Base-by-base conservation (phyloP, 208 protist genomes). In the Wallacemonas collosoma region DNA sequence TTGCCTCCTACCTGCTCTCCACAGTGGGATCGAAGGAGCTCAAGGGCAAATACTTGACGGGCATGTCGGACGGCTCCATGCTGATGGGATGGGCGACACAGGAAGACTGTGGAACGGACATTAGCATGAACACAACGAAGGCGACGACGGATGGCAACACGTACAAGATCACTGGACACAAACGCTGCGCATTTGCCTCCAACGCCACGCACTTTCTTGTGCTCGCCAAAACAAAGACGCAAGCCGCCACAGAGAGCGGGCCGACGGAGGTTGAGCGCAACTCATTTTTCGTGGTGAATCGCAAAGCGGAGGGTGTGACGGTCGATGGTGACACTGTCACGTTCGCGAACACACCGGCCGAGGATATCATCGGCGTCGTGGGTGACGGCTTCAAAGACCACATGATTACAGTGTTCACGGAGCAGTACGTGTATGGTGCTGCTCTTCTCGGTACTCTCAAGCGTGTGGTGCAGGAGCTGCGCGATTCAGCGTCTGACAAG, bases 11-110 rank as follows among this genome's bases (percentile, higher is more conserved):
- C 72, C 61, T 96, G 9, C 50, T 96, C 15, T 84, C 82, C 12
- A 89, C 89, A 3, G 75, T 87, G 53, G 89, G 84, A 4, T 83
- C 84, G 17, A 93, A 88, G 57, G 81, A 93, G 68, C 35, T 91
- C 12, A 94, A 93, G 44, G 92, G 89, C 9, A 93, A 93, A 67
- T 94, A 96, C 71, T 71, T 96, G 43, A 94, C 89, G 1, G 79
- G 77, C 9, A 96, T 96, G 89, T 96, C 92, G 26, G 92, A 96
- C 71, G 92, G 86, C 14, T 85, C 50, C 3, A 69, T 91, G 7
- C 82, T 78, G 71, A 92, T 96, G 85, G 84, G 86, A 2, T 96
- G 92, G 89, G 92, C 92, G 1, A 67, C 82, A 36, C 83, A 89
- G 69, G 84, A 91, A 44, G 80, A 79, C 7, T 85, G 79, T 56